Percentiles rank a stretch among this genome's conserved stretches.
Conservation (phyloP, 768 basidiomycete genomes). For the Sutorius australiensis region DNA sequence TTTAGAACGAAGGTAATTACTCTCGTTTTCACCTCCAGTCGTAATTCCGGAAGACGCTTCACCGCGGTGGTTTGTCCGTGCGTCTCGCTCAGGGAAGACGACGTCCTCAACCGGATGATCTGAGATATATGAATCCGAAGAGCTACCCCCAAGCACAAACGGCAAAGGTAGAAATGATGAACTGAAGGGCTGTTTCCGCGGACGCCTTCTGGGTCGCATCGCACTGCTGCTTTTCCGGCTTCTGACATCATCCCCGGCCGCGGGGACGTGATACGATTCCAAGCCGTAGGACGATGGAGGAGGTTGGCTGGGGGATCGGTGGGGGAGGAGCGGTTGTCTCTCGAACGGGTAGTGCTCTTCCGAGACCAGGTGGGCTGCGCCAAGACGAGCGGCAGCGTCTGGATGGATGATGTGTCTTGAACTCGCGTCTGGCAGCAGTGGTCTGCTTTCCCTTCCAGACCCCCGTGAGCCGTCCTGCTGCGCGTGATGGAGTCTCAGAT, state of each 20-base stretch:
- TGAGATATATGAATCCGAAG: conserved; percentile 5
- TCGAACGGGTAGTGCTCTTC: conserved; percentile 16
- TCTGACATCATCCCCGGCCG: conserved; percentile 23
- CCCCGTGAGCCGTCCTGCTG: conserved; percentile 18
- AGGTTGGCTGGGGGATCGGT: conserved; percentile 21
- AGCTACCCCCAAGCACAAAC: conserved; percentile 5
- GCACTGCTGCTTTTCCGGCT: conserved; percentile 26
- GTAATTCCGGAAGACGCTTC: conserved; percentile 17
- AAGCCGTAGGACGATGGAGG: conserved; percentile 20
- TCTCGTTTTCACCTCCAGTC: conserved; percentile 47
- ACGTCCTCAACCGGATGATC: conserved; percentile 37
- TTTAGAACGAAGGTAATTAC: conserved; percentile 78
- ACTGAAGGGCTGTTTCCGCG: conserved; percentile 30
- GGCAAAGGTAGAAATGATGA: conserved; percentile 36
- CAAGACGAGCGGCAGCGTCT: not conserved
- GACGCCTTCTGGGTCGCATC: conserved; percentile 18
- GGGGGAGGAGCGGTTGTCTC: conserved; percentile 29
- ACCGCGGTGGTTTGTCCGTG: conserved; percentile 2
- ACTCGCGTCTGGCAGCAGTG: not conserved
- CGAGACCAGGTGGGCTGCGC: conserved; percentile 7
- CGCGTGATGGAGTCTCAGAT: conserved; percentile 57
- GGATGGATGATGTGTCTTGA: not conserved
- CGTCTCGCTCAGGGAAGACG: conserved; percentile 26
- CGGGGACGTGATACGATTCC: not conserved
- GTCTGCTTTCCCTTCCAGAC: conserved; percentile 14